These are phyloP conservation scores for Karstenula rhodostoma DNA, from an alignment of 2,329 filamentous ascomycete species.

Conservation along the genomic window DNA sequence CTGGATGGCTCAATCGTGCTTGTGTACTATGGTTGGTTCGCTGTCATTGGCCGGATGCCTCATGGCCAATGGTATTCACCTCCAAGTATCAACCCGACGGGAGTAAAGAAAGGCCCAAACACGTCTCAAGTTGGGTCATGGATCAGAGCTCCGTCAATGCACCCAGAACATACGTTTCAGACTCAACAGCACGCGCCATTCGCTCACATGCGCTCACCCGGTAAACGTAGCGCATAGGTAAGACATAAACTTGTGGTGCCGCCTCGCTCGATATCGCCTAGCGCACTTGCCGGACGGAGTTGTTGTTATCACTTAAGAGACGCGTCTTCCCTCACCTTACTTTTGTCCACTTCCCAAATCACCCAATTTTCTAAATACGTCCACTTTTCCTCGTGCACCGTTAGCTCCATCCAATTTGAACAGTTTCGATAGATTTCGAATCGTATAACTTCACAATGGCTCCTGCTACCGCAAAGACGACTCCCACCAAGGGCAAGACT, in stretches of 20 bases:
- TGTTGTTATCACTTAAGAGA: conserved; percentile 14
- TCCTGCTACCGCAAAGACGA: conserved; percentile 34
- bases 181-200: conserved; percentile 26
- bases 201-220: conserved; percentile 13
- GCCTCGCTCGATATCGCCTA: conserved; percentile 12
- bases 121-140: conserved; percentile 1
- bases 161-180: conserved; percentile 24
- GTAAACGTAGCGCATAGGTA: conserved; percentile 8
- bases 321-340: conserved; percentile 9
- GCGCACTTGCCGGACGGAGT: conserved; percentile 16
- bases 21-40: background rate
- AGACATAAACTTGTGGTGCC: conserved; percentile 2
- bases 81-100: background rate
- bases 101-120: background rate
- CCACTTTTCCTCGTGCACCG: conserved; percentile 2
- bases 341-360: conserved; percentile 5
- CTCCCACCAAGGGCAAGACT: conserved; percentile 33
- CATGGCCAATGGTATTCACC: background rate
- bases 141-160: background rate
- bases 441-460: conserved; percentile 31
- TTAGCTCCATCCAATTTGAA: conserved; percentile 1
- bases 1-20: background rate
- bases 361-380: conserved; percentile 12
- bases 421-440: conserved; percentile 4
- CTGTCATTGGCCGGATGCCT: background rate